phyloP scores from a whole-genome alignment of 2,329 filamentous ascomycete species.

The Fusarium praegraminearum region DNA sequence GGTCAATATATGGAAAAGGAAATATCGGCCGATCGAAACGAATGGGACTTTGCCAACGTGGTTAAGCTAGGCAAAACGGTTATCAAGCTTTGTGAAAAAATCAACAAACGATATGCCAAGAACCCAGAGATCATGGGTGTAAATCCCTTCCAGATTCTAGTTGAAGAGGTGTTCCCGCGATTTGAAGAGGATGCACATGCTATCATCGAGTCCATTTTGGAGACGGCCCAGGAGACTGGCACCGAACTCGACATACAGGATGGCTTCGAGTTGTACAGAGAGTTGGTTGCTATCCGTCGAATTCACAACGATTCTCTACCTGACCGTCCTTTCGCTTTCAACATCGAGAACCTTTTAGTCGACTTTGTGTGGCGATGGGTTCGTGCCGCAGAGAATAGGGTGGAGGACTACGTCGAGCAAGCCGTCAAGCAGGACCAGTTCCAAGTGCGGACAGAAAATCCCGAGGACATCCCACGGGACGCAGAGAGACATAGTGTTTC shows the following conservation, averaged over 20 bases:
- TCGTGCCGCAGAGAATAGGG: conserved; percentile 79
- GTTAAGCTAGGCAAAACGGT: conserved; percentile 90
- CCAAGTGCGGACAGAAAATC: conserved; percentile 74
- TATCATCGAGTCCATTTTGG: conserved; percentile 83
- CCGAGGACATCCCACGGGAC: conserved; percentile 74
- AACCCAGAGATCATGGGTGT: conserved; percentile 88
- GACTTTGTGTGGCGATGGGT: conserved; percentile 99
- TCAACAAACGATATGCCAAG: conserved; percentile 91
- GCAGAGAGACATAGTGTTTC: conserved; percentile 93
- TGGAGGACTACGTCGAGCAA: conserved; percentile 86
- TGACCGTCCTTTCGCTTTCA: conserved; percentile 81
- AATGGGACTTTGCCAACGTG: conserved; percentile 92
- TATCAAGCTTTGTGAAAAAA: conserved; percentile 85
- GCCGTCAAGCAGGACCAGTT: conserved; percentile 93
- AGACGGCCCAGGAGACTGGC: conserved; percentile 74
- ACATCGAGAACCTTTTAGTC: conserved; percentile 85
- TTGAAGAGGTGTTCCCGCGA: conserved; percentile 86
- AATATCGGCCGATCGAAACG: conserved; percentile 81
- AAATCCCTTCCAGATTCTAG: conserved; percentile 74
- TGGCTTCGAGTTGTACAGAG: conserved; percentile 92
- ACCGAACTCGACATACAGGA: conserved; percentile 88
- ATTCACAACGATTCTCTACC: conserved; percentile 84
- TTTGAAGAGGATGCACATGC: conserved; percentile 92
- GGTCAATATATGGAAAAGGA: conserved; percentile 81
- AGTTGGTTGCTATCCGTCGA: conserved; percentile 84